Conservation (phyloP, 78 protist species). For the Reticulomyxa filosa region DNA sequence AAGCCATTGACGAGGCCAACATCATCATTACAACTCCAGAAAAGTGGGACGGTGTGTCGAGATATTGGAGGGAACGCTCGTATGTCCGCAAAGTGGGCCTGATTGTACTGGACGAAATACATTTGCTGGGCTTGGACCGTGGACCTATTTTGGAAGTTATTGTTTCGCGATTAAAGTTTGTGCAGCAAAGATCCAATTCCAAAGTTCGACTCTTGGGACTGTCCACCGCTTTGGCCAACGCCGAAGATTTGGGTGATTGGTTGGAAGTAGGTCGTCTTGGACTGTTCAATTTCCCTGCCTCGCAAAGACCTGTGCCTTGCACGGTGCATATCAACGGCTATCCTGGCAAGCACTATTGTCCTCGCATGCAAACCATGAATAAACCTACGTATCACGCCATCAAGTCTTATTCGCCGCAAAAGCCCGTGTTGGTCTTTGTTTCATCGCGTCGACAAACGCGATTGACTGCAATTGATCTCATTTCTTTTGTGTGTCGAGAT, state of each 20-base stretch:
- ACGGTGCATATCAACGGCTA: conserved; percentile 38
- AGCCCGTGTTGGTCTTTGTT: conserved; percentile 72
- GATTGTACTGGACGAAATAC: conserved; percentile 8
- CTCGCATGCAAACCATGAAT: conserved; percentile 99
- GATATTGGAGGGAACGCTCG: conserved; percentile 69
- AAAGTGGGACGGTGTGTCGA: conserved; percentile 92
- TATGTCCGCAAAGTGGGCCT: conserved; percentile 41
- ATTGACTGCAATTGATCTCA: conserved; percentile 67
- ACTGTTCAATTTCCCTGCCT: no score
- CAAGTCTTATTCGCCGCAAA: neutral
- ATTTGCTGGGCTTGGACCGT: neutral
- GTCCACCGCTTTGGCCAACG: conserved; percentile 93
- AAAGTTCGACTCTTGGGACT: conserved; percentile 80
- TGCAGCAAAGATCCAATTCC: conserved; percentile 34
- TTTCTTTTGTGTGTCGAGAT: no score
- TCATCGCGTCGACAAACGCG: conserved; percentile 93
- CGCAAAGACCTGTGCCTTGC: neutral
- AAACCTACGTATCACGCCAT: conserved; percentile 65
- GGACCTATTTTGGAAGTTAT: conserved; percentile 29
- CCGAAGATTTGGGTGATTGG: conserved; percentile 53
- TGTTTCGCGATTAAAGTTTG: conserved; percentile 66
- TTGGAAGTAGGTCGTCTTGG: no score
- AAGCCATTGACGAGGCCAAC: conserved; percentile 59
- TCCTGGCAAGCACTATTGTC: conserved; percentile 95
- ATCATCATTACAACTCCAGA: conserved; percentile 94